Conservation (phyloP, 164 flowering plant genomes). For the Vitis riparia region DNA sequence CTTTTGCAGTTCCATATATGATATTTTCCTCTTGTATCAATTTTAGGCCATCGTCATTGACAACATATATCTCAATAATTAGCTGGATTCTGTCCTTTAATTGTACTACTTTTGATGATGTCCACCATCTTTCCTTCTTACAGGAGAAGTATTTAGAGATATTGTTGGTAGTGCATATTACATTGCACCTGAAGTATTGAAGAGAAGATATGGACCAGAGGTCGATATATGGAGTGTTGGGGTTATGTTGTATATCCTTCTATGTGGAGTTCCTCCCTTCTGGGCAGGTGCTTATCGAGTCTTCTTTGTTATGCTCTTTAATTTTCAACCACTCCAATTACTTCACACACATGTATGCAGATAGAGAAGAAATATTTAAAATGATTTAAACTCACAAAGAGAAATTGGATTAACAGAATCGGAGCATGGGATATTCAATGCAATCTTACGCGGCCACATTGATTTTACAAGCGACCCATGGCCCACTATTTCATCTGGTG, state of each 20-base stretch:
- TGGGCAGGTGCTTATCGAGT: constrained; percentile 59
- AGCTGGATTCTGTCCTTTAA: background rate
- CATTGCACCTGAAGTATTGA: constrained; percentile 88
- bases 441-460: constrained; percentile 66
- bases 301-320: background rate
- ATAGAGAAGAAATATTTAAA: background rate
- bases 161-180: constrained; percentile 89
- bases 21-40: too few species aligned
- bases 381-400: background rate
- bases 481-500: constrained; percentile 78
- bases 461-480: constrained; percentile 88
- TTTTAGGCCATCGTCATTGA: too few species aligned
- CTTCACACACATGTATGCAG: too few species aligned
- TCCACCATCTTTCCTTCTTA: background rate
- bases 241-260: constrained; percentile 79
- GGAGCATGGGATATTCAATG: constrained; percentile 86
- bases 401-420: constrained; percentile 47
- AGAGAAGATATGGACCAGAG: constrained; percentile 81
- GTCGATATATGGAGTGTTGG: constrained; percentile 88
- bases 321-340: background rate
- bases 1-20: too few species aligned
- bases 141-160: constrained; percentile 74
- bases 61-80: too few species aligned
- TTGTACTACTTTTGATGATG: background rate
- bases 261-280: constrained; percentile 84